Conservation (phyloP, 352 stramenopile species). For the Globisporangium recalcitrans region DNA sequence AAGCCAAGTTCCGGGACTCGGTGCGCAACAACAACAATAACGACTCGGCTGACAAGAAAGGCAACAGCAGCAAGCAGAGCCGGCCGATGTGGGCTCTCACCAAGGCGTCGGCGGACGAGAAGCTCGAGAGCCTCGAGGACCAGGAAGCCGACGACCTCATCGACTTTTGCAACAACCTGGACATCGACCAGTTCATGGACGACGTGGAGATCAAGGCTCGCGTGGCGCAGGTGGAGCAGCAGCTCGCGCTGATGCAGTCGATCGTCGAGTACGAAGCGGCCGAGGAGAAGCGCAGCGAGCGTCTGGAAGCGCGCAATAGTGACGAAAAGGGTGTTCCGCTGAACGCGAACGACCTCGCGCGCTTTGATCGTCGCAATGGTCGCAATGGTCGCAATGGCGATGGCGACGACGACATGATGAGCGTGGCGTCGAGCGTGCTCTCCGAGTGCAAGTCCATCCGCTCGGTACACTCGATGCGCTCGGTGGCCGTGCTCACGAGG, state of each 20-base stretch:
- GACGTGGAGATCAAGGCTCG: constrained; percentile 85
- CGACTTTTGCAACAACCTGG: constrained; percentile 90
- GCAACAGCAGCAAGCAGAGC: constrained; percentile 14
- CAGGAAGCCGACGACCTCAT: constrained; percentile 89
- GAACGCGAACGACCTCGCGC: constrained; percentile 49
- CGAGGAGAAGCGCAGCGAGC: constrained; percentile 77
- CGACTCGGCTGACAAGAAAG: constrained; percentile 13
- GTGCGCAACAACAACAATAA: constrained; percentile 29
- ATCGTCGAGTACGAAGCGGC: constrained; percentile 76
- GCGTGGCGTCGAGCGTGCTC: constrained; percentile 67
- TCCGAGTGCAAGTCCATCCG: constrained; percentile 86
- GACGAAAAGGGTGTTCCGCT: constrained; percentile 52
- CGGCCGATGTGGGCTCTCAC: constrained; percentile 91
- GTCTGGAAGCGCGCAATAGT: constrained; percentile 59
- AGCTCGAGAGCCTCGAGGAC: constrained; percentile 66
- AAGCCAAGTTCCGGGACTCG: constrained; percentile 70
- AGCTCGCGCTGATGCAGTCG: constrained; percentile 85
- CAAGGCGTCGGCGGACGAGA: constrained; percentile 76
- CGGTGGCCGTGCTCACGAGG: constrained; percentile 65
- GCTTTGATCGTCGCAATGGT: constrained; percentile 24
- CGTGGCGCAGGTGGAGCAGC: constrained; percentile 84
- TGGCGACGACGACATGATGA: constrained; percentile 61
- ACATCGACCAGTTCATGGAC: constrained; percentile 94
- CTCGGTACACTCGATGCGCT: constrained; percentile 79
- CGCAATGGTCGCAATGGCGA: constrained; percentile 17